Evolutionary conservation across 2,329 filamentous ascomycete species (phyloP), one percentile per base, ranked within the genome.

Genomic region (Cadophora luteo-olivacea): DNA sequence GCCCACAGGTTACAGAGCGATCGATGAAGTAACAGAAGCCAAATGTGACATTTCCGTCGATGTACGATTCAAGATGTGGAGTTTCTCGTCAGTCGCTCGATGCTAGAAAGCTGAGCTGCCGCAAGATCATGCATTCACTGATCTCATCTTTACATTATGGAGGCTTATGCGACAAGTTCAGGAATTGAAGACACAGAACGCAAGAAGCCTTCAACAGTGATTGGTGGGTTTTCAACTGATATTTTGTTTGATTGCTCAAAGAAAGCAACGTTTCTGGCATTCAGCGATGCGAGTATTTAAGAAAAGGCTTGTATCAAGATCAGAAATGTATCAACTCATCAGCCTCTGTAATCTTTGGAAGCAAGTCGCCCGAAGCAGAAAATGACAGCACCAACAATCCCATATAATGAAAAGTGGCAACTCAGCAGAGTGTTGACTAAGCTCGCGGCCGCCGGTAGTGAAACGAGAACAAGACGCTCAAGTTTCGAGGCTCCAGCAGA

Each of bases 381-480:
- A 74, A 72, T 29, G 29, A 61, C 67, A 76, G 65, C 64, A 72
- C 71, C 72, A 68, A 64, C 60, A 63, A 70, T 72, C 71, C 70
- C 64, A 66, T 66, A 72, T 22, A 61, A 48, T 55, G 68, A 72
- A 70, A 72, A 67, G 68, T 72, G 73, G 75, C 68, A 73, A 69
- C 67, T 64, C 69, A 71, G 68, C 69, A 75, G 68, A 69, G 66
- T 69, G 71, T 73, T 77, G 76, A 78, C 70, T 55, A 64, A 70
- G 73, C 76, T 72, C 69, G 74, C 75, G 76, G 77, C 58, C 76
- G 70, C 75, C 75, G 67, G 58, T 63, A 70, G 63, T 68, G 76
- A 78, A 75, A 77, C 68, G 45, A 74, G 77, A 76, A 78, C 77
- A 79, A 76, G 73, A 79, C 77, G 77, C 73, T 75, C 75, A 70